A percentile compares a stretch with the other conserved stretches of the same genome.
These are phyloP conservation scores for Fusarium torreyae DNA, from an alignment of 2,329 filamentous ascomycete genomes.

Conservation along the genomic window DNA sequence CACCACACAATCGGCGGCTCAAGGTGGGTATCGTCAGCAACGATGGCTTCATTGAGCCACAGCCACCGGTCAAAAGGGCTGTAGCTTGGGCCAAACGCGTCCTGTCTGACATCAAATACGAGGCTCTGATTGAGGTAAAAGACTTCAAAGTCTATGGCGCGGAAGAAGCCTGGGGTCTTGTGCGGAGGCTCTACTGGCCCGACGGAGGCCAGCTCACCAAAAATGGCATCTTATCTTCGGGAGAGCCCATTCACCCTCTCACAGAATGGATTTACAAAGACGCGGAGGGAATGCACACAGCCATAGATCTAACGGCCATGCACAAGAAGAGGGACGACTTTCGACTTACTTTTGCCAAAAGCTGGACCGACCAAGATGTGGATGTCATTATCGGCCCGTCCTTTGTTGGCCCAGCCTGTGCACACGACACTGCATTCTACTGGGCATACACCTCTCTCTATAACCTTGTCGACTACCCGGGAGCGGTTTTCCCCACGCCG, in stretches of 20 bases:
- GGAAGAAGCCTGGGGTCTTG: slow-evolving; percentile 50
- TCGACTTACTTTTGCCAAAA: slow-evolving; percentile 52
- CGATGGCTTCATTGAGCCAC: slow-evolving; percentile 57
- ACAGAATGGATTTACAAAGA: slow-evolving; percentile 58
- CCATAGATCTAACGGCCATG: slow-evolving; percentile 25
- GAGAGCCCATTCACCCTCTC: slow-evolving; percentile 62
- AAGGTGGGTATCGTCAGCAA: slow-evolving; percentile 61
- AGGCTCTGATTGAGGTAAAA: slow-evolving; percentile 52
- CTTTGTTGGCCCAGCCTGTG: slow-evolving; percentile 56
- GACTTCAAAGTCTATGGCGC: slow-evolving; percentile 53
- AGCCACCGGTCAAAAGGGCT: slow-evolving; percentile 58
- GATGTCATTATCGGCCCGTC: slow-evolving; percentile 56
- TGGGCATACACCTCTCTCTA: slow-evolving; percentile 58
- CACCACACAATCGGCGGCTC: slow-evolving; percentile 40
- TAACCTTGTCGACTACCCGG: slow-evolving; percentile 58
- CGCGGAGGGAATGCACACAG: slow-evolving; percentile 48
- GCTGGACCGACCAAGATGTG: slow-evolving; percentile 56
- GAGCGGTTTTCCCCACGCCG: slow-evolving; percentile 45
- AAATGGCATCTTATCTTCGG: slow-evolving; percentile 53
- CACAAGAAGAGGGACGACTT: slow-evolving; percentile 51
- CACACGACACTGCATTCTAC: slow-evolving; percentile 55
- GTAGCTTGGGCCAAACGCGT: slow-evolving; percentile 53
- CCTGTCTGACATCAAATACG: slow-evolving; percentile 37
- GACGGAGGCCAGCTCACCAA: slow-evolving; percentile 56
- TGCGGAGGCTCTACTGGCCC: slow-evolving; percentile 63